These are phyloP conservation scores for Lathyrus sativus DNA, from an alignment of 306 rosid genomes.

Conservation along the genomic window DNA sequence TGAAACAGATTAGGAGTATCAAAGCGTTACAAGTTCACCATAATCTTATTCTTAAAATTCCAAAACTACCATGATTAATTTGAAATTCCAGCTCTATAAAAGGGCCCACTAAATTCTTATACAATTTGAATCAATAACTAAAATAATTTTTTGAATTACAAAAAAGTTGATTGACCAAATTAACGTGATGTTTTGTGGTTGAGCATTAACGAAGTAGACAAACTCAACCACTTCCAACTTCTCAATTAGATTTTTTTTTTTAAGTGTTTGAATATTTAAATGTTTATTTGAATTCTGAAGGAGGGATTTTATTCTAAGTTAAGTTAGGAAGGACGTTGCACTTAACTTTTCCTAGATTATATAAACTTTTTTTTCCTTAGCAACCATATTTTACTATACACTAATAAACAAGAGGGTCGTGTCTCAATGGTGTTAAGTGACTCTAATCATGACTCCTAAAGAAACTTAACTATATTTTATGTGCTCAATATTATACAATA, in stretches of 20 bases:
- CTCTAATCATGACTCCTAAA: constrained; percentile 30
- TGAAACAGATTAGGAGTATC: constrained; percentile 19
- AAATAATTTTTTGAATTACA: constrained; percentile 27
- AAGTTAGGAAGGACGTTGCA: constrained; percentile 27
- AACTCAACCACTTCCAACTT: constrained; percentile 45
- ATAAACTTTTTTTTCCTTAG: background rate
- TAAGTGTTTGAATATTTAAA: constrained; percentile 32
- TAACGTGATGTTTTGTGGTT: constrained; percentile 46
- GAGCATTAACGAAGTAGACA: constrained; percentile 44
- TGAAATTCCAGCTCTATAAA: constrained; percentile 13
- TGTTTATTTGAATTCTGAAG: constrained; percentile 28
- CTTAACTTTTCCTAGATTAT: constrained; percentile 22
- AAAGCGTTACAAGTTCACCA: constrained; percentile 18
- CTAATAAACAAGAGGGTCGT: constrained; percentile 25
- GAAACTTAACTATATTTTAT: too few relatives aligned
- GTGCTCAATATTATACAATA: too few relatives aligned
- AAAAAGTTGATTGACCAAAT: constrained; percentile 38
- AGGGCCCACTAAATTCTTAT: constrained; percentile 31
- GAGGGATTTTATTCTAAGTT: constrained; percentile 35
- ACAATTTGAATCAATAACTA: constrained; percentile 19
- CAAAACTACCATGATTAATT: constrained; percentile 28
- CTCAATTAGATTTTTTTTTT: background rate
- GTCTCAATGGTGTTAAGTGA: constrained; percentile 33
- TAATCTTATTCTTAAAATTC: constrained; percentile 14
- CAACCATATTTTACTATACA: background rate